Base-by-base conservation (phyloP, 2,329 filamentous ascomycete genomes). In the Epichloe amarillans region DNA sequence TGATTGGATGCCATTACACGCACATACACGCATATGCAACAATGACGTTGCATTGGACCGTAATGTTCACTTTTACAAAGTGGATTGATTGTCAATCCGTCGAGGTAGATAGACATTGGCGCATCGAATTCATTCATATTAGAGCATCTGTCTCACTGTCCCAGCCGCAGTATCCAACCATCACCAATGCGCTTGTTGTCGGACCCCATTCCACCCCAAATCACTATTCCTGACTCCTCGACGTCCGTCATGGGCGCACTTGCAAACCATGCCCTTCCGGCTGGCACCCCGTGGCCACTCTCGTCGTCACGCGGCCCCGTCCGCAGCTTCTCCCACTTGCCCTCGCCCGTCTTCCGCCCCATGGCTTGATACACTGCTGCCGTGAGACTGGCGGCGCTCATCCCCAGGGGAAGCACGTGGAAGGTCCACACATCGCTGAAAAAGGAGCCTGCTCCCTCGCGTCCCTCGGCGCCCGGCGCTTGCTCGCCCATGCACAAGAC, bases 371-470 rank as follows among this genome's bases (percentile, higher is more conserved):
- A 66, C 49, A 80, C 67, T n/a, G 77, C 75, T 52, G 80, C 70
- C 33, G 74, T 72, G 53, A 82, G 64, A 57, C 75, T 76, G 2
- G 77, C 77, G 0, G 72, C 67, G 14, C 74, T 76, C 69, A 75
- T 73, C 51, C 74, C 72, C 45, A 72, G 62, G 10, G 77, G 72
- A 10, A 77, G 79, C 17, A 81, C 71, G 64, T 81, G 76, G 64
- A 81, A 84, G 15, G 74, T 72, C 82, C 82, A 85, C 17, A 82
- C 73, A 60, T 84, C 80, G 54, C 70, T 65, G 66, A 72, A 74
- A 62, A 80, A 82, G 52, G 69, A 71, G 23, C 75, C 77, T 2
- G 75, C 72, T 15, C 65, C 73, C 17, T 69, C 69, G 57, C 78
- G 72, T 30, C 75, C 76, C 2, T 70, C 62, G 12, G 64, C 59